These are phyloP conservation scores for Colletotrichum ledebouriae DNA, from an alignment of 2,329 filamentous ascomycete genomes.

Conservation along the genomic window DNA sequence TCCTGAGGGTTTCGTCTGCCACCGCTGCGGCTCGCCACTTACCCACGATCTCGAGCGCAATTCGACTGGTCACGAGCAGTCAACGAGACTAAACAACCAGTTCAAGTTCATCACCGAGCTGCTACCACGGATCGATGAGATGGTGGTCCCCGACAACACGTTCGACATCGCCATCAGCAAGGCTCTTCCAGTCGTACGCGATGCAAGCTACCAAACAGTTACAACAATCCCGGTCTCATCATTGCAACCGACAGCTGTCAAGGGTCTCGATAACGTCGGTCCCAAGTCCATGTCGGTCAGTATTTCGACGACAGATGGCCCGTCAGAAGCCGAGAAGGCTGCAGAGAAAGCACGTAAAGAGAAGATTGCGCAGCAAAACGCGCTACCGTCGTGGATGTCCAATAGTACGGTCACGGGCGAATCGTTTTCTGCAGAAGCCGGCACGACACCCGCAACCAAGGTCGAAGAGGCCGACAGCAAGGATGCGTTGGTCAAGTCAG, in stretches of 20 bases:
- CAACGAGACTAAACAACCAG: conserved; percentile 81
- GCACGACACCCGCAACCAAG: conserved; percentile 49
- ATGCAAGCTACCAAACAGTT: conserved; percentile 68
- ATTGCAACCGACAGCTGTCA: conserved; percentile 75
- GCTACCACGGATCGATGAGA: conserved; percentile 81
- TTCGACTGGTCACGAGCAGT: conserved; percentile 79
- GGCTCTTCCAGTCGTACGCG: conserved; percentile 74
- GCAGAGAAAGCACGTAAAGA: conserved; percentile 75
- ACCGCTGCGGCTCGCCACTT: conserved; percentile 78
- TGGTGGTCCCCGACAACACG: conserved; percentile 79
- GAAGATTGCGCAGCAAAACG: conserved; percentile 76
- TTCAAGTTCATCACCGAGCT: conserved; percentile 84
- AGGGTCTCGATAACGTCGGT: conserved; percentile 74
- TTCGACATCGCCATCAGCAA: conserved; percentile 77
- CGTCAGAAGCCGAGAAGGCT: conserved; percentile 75
- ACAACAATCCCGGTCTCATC: conserved; percentile 70
- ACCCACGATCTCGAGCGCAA: conserved; percentile 76
- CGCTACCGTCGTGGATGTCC: conserved; percentile 78
- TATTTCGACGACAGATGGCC: conserved; percentile 75
- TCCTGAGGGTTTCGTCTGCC: conserved; percentile 82
- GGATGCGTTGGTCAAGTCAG: conserved; percentile 55
- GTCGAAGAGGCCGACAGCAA: conserved; percentile 63
- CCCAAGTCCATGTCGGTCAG: conserved; percentile 78
- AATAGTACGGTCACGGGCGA: conserved; percentile 77
- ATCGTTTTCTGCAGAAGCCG: conserved; percentile 64